Evolutionary conservation across 139 green algal genomes (phyloP), one percentile per base, ranked within the genome.

Genomic region (Prasinococcaceae sp.): DNA sequence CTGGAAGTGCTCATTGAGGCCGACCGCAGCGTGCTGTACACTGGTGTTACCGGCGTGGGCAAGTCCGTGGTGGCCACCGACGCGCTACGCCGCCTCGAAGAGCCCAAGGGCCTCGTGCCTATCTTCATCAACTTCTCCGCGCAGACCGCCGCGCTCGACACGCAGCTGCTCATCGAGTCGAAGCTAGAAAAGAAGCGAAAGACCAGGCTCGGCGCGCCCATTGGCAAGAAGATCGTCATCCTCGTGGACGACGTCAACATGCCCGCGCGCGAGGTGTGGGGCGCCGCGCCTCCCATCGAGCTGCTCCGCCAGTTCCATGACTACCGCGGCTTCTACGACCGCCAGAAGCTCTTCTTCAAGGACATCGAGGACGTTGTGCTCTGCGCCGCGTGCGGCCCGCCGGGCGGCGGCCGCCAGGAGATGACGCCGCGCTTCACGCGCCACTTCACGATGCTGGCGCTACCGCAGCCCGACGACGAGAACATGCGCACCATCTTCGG

Each of bases 211-310:
- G 81, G 81, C 28, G 73, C 76, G 23, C 78, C 80, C 3, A 30
- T 67, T 16, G 76, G 76, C 59, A 86, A 86, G 71, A 73, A 70
- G 46, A 63, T 88, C 10, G 79, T 85, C 20, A 77, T 93, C 61
- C 90, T 90, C 56, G 74, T 93, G 37, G 83, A 93, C 58, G 83
- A 93, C 53, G 70, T 93, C 24, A 93, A 93, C 73, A 86, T 93
- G 83, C 81, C 81, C 1, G 77, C 77, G 4, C 53, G 73, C 6
- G 83, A 93, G 60, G 74, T 54, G 27, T 93, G 84, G 60, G 83
- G 83, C 28, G 77, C 82, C 8, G 78, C 90, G 61, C 83, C 83
- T 27, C 77, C 83, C 2, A 63, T 93, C 5, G 80, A 93, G 74
- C 74, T 90, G 49, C 70, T 93, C 50, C 69, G 83, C 6, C 81